Conservation (phyloP, 2,329 filamentous ascomycete genomes). For the Penicillium palitans region DNA sequence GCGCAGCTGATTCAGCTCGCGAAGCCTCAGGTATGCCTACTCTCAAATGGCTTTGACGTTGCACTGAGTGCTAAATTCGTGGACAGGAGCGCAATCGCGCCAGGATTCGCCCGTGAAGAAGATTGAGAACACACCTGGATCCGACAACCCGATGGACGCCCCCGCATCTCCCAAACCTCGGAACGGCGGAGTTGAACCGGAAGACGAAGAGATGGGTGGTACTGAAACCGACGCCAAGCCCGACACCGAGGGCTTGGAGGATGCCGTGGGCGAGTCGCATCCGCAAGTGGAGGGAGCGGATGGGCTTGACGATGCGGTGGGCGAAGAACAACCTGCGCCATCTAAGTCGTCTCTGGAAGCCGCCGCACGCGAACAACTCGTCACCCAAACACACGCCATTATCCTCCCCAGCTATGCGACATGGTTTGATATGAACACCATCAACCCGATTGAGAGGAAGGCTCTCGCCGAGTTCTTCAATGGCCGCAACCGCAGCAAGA, state of each 20-base stretch:
- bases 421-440: constrained; percentile 97
- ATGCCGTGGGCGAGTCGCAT: constrained; percentile 47
- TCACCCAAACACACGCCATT: constrained; percentile 91
- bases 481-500: constrained; percentile 96
- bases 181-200: constrained; percentile 56
- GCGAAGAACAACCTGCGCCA: constrained; percentile 60
- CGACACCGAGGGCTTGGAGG: constrained; percentile 48
- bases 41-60: constrained; percentile 10
- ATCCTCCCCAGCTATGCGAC: constrained; percentile 96
- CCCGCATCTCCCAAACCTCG: constrained; percentile 65
- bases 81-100: constrained; percentile 36
- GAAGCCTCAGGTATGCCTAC: constrained; percentile 35
- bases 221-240: constrained; percentile 49
- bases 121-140: constrained; percentile 36
- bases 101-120: constrained; percentile 35
- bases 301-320: constrained; percentile 37
- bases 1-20: constrained; percentile 31
- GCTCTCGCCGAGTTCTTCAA: constrained; percentile 98
- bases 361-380: constrained; percentile 85
- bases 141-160: constrained; percentile 69
- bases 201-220: constrained; percentile 81
- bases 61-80: constrained; percentile 22
- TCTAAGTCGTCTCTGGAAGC: constrained; percentile 80
- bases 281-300: constrained; percentile 48
- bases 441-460: constrained; percentile 90